Evolutionary conservation across 768 basidiomycete species (phyloP).

Genomic region (Pulveroboletus sp.): DNA sequence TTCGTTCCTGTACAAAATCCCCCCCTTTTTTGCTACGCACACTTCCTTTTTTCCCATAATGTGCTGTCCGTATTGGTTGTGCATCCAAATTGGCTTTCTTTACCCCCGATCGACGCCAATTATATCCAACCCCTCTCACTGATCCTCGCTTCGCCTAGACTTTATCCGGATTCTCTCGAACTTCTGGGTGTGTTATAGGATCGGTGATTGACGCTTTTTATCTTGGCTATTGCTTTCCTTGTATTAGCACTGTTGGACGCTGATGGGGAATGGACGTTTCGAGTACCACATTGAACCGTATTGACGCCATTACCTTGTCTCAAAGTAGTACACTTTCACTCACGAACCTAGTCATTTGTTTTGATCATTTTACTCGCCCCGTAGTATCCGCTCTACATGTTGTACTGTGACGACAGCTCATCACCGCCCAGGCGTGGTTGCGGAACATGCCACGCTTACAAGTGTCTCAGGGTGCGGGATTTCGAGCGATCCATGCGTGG

Average conservation of each 20-base stretch:
- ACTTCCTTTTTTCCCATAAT: background rate
- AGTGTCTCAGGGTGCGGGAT: background rate
- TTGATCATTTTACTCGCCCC: background rate
- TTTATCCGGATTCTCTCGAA: background rate
- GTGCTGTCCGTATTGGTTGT: background rate
- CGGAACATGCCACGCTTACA: too few relatives aligned
- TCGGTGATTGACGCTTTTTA: background rate
- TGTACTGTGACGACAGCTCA: background rate
- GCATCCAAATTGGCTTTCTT: background rate
- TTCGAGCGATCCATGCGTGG: background rate
- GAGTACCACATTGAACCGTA: background rate
- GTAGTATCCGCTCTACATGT: background rate
- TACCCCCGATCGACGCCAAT: constrained; percentile 1
- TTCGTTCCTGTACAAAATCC: constrained; percentile 1
- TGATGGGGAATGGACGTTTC: constrained; percentile 8
- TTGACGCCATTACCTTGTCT: background rate
- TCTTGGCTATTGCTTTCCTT: background rate
- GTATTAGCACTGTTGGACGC: constrained; percentile 3
- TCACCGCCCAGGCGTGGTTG: too few relatives aligned
- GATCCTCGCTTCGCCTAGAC: background rate
- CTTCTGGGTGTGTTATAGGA: constrained; percentile 1
- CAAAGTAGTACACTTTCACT: background rate
- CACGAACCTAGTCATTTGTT: background rate
- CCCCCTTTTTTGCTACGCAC: background rate
- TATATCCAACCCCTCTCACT: background rate